Evolutionary conservation across 306 rosid genomes (phyloP), one percentile per base, ranked within the genome.

Genomic region (Rosa rugosa): DNA sequence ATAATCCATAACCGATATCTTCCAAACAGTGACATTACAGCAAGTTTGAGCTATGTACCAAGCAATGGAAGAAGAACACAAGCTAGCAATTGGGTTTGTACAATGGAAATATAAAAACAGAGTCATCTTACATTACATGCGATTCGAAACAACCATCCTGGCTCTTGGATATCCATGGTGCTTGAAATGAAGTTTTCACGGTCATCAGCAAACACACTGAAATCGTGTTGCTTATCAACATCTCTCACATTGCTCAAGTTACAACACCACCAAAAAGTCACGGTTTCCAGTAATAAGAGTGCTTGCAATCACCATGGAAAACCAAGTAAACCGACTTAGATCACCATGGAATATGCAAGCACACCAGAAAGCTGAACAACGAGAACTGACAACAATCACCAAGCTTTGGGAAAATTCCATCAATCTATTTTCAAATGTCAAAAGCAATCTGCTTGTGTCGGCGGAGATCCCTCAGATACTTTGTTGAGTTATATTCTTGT

Each of bases 401-500:
- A 16, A 31, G 11, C 12, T 69, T 45, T 51, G 1, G 22, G 22
- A 53, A 20, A 41, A 14, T 49, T 23, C 11, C 8, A 20, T 10
- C 20, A 12, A 9, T 69, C 11, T 56, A 18, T 46, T 41, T 31
- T 87, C 85, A 83, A 80, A 45, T 73, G 65, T 67, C 81, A 44
- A 91, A 81, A 14, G 90, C 96, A 68, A 93, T 23, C 80, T 89
- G 85, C 80, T 71, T 86, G 82, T 80, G 90, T 14, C 75, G 83
- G 71, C 83, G 80, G 68, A 90, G 85, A 76, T 93, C 96, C 14
- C 82, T 80, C 22, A 93, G 81, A 86, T 85, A 86, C 82, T 85
- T 93, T 20, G 97, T 90, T 51, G 92, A 88, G 89, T 93, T 91
- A 89, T 93, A 96, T 69, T 91, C 99, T 78, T 85, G 94, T 6